These are phyloP conservation scores for Cucumis cinereus DNA, from an alignment of 306 rosid species.

Conservation along the genomic window DNA sequence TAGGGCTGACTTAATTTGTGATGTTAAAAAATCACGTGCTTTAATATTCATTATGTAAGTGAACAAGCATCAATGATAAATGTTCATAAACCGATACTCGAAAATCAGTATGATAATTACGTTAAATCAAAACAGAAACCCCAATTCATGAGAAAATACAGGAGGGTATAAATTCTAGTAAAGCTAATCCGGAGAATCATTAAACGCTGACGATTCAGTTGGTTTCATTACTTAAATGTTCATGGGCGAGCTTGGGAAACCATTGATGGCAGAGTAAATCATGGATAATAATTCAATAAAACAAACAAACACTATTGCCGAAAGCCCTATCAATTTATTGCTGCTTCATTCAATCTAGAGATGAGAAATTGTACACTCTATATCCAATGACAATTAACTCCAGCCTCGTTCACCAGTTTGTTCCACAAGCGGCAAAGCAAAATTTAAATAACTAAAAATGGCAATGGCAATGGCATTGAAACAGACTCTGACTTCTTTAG, in stretches of 20 bases:
- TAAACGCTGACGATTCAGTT: no score
- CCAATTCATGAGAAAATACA: no score
- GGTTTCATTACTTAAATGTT: no score
- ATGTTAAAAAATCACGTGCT: no score
- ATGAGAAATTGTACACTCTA: not conserved
- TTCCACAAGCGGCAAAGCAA: not conserved
- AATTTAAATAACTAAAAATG: slow-evolving; percentile 7
- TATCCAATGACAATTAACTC: not conserved
- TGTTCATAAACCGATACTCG: no score
- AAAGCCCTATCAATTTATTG: not conserved
- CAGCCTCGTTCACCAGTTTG: not conserved
- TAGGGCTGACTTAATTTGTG: no score
- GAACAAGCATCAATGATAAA: no score
- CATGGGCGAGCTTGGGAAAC: not conserved
- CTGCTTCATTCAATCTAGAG: not conserved
- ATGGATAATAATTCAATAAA: not conserved
- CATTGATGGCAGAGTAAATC: not conserved
- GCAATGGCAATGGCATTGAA: not conserved
- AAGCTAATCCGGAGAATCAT: no score
- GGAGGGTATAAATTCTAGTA: no score
- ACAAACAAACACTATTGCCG: slow-evolving; percentile 7
- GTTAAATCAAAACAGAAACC: no score
- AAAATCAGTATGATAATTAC: no score
- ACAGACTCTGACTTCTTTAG: not conserved
- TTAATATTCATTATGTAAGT: no score